Evolutionary conservation across 2,329 filamentous ascomycete genomes (phyloP), one percentile per base, ranked within the genome.

Genomic region (Microcyclospora tardicrescens): DNA sequence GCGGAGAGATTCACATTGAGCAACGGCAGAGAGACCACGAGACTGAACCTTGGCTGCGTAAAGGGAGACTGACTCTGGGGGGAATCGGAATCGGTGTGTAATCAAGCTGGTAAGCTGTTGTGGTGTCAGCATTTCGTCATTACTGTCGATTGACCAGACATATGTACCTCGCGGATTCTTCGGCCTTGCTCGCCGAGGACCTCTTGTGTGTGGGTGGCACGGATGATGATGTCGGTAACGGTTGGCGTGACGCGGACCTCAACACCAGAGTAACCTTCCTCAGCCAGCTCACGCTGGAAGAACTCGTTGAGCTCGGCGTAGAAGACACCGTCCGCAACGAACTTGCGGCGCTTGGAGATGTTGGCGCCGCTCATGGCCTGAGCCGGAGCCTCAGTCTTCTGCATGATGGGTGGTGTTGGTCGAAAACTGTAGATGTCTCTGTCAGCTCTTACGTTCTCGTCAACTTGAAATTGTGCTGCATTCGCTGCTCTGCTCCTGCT

Each of bases 1-100:
- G 71, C 91, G 83, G 66, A 98, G 86, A 57, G 89, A 96, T 77
- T 98, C 91, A 84, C 91, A 98, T 78, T 98, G 91, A 62, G 91
- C 91, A 72, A 98, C 91, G 65, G 91, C 91, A 62, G 89, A 96
- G 57, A 98, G 87, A 84, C 91, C 91, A 67, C 91, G 89, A 78
- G 95, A 96, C 79, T 96, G 91, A 65, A 98, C 91, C 82, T 98
- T 98, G 71, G 91, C 93, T 72, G 91, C 91, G 71, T 98, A 98
- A 64, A 98, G 86, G 55, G 91, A 96, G 68, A 98, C 91, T 59
- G 83, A 93, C 84, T 96, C 96, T 77, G 96, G 89, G 72, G 91
- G 89, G 82, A 98, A 98, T 79, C 95, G 95, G 84, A 98, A 98
- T 66, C 91, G 87, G 84, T 98, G 96, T 78, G 98, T 93, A 78